Conservation (phyloP, 352 stramenopile genomes). For the Globisporangium polare region DNA sequence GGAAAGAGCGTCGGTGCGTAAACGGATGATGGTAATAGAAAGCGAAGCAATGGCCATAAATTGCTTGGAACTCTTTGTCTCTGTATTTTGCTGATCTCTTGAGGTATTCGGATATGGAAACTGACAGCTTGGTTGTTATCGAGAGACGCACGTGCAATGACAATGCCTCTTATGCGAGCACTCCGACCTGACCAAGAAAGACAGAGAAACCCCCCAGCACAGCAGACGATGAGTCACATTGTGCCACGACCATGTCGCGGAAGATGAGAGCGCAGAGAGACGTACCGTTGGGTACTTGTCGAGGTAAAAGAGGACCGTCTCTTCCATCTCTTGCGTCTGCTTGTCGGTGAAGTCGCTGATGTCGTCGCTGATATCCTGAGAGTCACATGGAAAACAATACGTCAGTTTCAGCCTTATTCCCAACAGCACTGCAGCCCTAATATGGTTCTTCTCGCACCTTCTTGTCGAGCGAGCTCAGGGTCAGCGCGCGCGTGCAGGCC, state of each 20-base stretch:
- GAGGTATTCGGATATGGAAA: background rate
- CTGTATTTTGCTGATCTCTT: background rate
- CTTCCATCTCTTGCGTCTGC: conserved; percentile 50
- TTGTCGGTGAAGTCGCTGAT: conserved; percentile 62
- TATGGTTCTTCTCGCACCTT: conserved; percentile 29
- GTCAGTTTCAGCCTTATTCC: background rate
- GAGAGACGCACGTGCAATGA: background rate
- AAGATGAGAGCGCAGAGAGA: background rate
- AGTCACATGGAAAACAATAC: background rate
- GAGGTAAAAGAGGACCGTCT: conserved; percentile 78
- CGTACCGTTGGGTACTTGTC: conserved; percentile 84
- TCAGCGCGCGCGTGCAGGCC: conserved; percentile 72
- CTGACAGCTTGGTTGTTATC: background rate
- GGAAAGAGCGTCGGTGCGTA: too few relatives aligned
- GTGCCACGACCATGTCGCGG: background rate
- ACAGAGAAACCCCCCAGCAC: too few relatives aligned
- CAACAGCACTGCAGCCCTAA: background rate
- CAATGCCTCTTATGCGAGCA: conserved; percentile 23
- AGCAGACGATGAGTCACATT: background rate
- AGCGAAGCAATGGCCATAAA: too few relatives aligned
- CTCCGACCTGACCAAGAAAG: conserved; percentile 33
- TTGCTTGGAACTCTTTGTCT: background rate
- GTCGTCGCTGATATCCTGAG: conserved; percentile 72
- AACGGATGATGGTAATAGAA: too few relatives aligned
- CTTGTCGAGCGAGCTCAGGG: conserved; percentile 65